Evolutionary conservation across 1,284 basidiomycete genomes (phyloP).

Genomic region (Cutaneotrichosporon sp.): DNA sequence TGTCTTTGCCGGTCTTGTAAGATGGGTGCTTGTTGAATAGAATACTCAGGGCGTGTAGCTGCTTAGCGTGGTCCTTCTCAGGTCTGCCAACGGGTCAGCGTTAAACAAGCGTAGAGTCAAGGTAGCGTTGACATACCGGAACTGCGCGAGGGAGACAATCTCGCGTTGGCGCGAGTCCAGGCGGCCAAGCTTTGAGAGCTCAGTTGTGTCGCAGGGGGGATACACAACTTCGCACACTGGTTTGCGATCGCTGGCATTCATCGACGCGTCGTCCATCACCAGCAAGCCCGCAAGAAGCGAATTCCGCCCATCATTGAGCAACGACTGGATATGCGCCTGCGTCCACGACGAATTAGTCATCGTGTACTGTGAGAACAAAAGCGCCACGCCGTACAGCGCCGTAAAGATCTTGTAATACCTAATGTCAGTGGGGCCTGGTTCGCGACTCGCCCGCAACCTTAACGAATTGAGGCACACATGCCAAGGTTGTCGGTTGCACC

Average conservation of each 20-base stretch:
- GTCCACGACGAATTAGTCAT: constrained; percentile 99
- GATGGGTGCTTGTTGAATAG: constrained; percentile 62
- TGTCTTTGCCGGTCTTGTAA: constrained; percentile 32
- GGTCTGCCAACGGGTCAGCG: constrained; percentile 50
- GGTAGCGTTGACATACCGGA: constrained; percentile 57
- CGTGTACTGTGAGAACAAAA: constrained; percentile 63
- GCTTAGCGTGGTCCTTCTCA: constrained; percentile 87
- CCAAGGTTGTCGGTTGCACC: too few species aligned
- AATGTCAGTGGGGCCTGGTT: constrained; percentile 6
- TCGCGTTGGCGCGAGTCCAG: constrained; percentile 61
- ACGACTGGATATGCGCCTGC: constrained; percentile 69
- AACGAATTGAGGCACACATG: too few species aligned
- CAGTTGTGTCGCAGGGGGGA: constrained; percentile 84
- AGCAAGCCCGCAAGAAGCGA: constrained; percentile 30
- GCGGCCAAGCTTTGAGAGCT: constrained; percentile 59
- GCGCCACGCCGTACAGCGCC: constrained; percentile 68
- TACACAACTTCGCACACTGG: constrained; percentile 60
- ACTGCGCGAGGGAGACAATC: constrained; percentile 84
- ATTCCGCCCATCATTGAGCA: constrained; percentile 51
- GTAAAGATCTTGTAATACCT: constrained; percentile 91
- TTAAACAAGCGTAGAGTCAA: not conserved
- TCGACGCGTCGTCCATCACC: constrained; percentile 32
- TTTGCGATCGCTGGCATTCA: not conserved
- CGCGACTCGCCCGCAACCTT: too few species aligned
- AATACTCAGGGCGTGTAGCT: constrained; percentile 65